Percentiles rank a stretch among this genome's conserved stretches.
Conservation (phyloP, 495 filamentous ascomycete species). For the Rhypophila decipiens region DNA sequence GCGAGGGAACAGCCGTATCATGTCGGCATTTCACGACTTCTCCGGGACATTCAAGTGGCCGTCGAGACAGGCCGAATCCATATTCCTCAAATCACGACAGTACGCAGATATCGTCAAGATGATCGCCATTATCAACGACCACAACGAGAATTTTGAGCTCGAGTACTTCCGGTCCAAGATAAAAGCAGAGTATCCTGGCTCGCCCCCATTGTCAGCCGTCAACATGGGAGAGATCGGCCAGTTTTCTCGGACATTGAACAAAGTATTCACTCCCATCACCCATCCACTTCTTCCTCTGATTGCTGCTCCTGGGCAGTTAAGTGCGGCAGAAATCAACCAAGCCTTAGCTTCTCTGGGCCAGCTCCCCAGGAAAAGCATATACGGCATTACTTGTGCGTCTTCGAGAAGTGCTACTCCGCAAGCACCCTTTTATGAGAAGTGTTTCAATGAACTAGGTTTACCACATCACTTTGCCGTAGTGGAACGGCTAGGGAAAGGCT, state of each 20-base stretch:
- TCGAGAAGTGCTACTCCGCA: conserved; percentile 58
- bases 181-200: conserved; percentile 53
- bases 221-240: conserved; percentile 84
- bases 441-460: conserved; percentile 80
- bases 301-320: conserved; percentile 76
- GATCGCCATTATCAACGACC: conserved; percentile 71
- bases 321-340: conserved; percentile 74
- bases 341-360: conserved; percentile 73
- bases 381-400: conserved; percentile 64
- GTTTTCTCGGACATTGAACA: conserved; percentile 72
- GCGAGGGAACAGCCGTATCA: conserved; percentile 71
- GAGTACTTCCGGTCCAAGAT: conserved; percentile 81
- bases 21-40: conserved; percentile 84
- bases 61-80: conserved; percentile 56
- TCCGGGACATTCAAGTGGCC: conserved; percentile 78
- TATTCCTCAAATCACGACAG: conserved; percentile 61
- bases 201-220: conserved; percentile 68
- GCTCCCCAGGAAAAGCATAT: conserved; percentile 70
- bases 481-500: conserved; percentile 58
- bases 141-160: conserved; percentile 79
- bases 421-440: conserved; percentile 80
- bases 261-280: conserved; percentile 78
- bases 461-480: conserved; percentile 73
- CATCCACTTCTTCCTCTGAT: conserved; percentile 79
- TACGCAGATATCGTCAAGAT: conserved; percentile 85